Evolutionary conservation across 2,329 filamentous ascomycete species (phyloP).

Genomic region (Nigrospora sphaerica): DNA sequence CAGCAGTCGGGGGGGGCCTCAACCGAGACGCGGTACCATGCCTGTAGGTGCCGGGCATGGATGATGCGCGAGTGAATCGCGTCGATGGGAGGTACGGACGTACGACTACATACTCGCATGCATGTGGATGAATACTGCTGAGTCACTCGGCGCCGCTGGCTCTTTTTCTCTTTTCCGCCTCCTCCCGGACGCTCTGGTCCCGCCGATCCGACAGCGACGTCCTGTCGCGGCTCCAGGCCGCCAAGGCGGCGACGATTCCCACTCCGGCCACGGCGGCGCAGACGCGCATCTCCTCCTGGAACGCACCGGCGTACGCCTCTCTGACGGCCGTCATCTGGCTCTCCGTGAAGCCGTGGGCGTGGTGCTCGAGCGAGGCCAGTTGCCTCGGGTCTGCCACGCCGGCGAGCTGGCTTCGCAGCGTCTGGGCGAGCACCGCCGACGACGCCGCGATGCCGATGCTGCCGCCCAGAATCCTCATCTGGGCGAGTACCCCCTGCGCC

Average conservation of each 20-base stretch:
- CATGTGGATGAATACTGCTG: neutral
- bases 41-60: no score
- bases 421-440: constrained; percentile 34
- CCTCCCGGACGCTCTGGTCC: constrained; percentile 14
- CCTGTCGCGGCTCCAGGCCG: constrained; percentile 28
- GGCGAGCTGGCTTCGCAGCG: constrained; percentile 19
- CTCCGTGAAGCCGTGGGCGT: constrained; percentile 12
- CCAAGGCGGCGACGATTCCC: constrained; percentile 31
- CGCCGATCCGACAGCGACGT: constrained; percentile 18
- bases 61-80: no score
- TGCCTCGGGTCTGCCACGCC: constrained; percentile 20
- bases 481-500: constrained; percentile 45
- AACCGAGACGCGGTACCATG: no score
- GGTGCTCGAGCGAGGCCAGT: constrained; percentile 13
- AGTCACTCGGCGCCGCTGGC: neutral
- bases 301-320: constrained; percentile 34
- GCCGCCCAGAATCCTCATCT: constrained; percentile 44
- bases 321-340: constrained; percentile 24
- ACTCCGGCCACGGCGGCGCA: constrained; percentile 31
- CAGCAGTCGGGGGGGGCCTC: no score
- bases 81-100: neutral
- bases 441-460: constrained; percentile 48
- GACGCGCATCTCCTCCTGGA: constrained; percentile 39
- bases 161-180: constrained; percentile 14
- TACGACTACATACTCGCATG: neutral